Conservation (phyloP, 2,329 filamentous ascomycete species). For the Aaosphaeria pasadenensis region DNA sequence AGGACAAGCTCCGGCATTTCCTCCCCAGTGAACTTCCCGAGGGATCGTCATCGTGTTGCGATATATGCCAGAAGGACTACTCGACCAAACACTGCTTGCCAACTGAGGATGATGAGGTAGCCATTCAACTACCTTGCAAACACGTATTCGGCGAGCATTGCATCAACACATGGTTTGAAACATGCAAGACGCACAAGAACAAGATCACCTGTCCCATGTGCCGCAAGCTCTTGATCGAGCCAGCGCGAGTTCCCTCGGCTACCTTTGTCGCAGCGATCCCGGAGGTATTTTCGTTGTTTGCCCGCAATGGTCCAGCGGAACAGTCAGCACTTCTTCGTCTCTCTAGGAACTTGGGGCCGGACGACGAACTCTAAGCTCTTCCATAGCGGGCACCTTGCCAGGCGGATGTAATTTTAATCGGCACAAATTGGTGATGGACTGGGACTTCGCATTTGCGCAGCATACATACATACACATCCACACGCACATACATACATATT, state of each 20-base stretch:
- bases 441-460: too few relatives aligned
- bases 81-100: constrained; percentile 21
- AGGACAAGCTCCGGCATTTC: constrained; percentile 20
- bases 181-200: constrained; percentile 34
- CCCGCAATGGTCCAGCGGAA: background rate
- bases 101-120: constrained; percentile 30
- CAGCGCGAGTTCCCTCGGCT: background rate
- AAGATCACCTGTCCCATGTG: constrained; percentile 39
- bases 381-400: too few relatives aligned
- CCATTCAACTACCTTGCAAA: constrained; percentile 32
- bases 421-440: too few relatives aligned
- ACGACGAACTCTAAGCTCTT: too few relatives aligned
- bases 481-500: too few relatives aligned
- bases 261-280: background rate
- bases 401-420: too few relatives aligned
- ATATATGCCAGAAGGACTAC: constrained; percentile 38
- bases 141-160: constrained; percentile 36
- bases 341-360: too few relatives aligned
- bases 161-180: constrained; percentile 34
- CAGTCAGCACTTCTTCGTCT: background rate
- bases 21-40: constrained; percentile 24
- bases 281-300: constrained; percentile 2
- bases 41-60: constrained; percentile 22
- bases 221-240: constrained; percentile 28
- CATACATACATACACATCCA: too few relatives aligned